Evolutionary conservation across 2,329 filamentous ascomycete species (phyloP), one percentile per base, ranked within the genome.

Genomic region (Gaeumannomyces tritici): DNA sequence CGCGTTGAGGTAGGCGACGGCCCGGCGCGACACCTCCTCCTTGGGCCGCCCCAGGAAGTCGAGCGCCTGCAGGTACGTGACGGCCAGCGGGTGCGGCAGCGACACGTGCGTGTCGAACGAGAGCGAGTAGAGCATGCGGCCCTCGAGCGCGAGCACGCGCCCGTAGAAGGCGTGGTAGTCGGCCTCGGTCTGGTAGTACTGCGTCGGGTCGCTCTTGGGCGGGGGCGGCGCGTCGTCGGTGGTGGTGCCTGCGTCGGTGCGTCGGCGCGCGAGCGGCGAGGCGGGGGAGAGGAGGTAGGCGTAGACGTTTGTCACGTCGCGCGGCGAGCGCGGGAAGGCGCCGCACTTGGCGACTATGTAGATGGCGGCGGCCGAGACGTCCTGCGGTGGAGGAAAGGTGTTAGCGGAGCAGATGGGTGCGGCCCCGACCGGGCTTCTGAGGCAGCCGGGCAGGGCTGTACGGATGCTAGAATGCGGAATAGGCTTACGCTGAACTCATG

Each of bases 21-120:
- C 84, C 55, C 86, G 83, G 61, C 80, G 79, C 1, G 89, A 83
- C 2, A 96, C 79, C 8, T 75, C 75, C 0, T 83, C 76, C 4
- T 74, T 70, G 57, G 73, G 71, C 13, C 59, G 71, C 73, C n/a
- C 62, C 27, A 84, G 68, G 59, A 89, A 88, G 63, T 91, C 90
- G 24, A 99, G 83, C 0, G 93, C 89, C 75, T 98, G 93, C 1
- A 98, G 84, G 72, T 98, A 99, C 7, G 93, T 97, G 63, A 98
- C 83, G 63, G 90, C 90, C 18, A 98, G 83, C 0, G 89, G 84
- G 70, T 98, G 91, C 0, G 95, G 95, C 0, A 97, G 81, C 1
- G 90, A 86, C 13, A 96, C 90, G 67, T 95, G 90, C 1, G 88
- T 90, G 69, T 96, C 84, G 74, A 96, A 98, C 18, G 87, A 87